These are phyloP conservation scores for Melastoma candidum DNA, from an alignment of 441 rosid genomes.

Conservation along the genomic window DNA sequence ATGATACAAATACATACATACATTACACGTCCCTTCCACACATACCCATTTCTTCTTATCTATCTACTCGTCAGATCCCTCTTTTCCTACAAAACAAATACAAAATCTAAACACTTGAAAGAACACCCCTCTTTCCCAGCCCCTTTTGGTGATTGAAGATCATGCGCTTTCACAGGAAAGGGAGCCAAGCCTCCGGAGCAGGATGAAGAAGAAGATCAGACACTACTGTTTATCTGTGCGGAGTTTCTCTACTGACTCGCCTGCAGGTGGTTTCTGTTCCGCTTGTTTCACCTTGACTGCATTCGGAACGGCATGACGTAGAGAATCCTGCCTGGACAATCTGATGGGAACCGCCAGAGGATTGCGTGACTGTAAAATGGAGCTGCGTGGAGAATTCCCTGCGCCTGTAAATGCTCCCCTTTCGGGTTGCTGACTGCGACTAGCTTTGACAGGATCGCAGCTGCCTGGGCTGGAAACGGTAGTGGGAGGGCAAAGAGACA, in stretches of 20 bases:
- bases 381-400: constrained; percentile 33
- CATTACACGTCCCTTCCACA: too few relatives aligned
- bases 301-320: constrained; percentile 45
- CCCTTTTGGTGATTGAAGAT: too few relatives aligned
- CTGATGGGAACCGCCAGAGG: constrained; percentile 58
- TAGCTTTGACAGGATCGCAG: constrained; percentile 75
- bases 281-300: constrained; percentile 72
- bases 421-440: constrained; percentile 52
- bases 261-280: constrained; percentile 83
- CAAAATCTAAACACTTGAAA: too few relatives aligned
- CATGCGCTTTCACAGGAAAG: too few relatives aligned
- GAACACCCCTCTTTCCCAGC: too few relatives aligned
- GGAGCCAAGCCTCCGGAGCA: too few relatives aligned
- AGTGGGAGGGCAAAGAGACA: constrained; percentile 43
- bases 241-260: constrained; percentile 39
- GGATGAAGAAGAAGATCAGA: too few relatives aligned
- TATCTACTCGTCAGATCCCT: too few relatives aligned
- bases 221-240: too few relatives aligned
- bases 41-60: too few relatives aligned
- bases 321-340: constrained; percentile 47
- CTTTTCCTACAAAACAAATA: too few relatives aligned
- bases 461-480: constrained; percentile 27
- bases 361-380: constrained; percentile 34
- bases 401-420: constrained; percentile 46
- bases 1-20: too few relatives aligned